Conservation (phyloP, 352 stramenopile species). For the Globisporangium orthogonon region DNA sequence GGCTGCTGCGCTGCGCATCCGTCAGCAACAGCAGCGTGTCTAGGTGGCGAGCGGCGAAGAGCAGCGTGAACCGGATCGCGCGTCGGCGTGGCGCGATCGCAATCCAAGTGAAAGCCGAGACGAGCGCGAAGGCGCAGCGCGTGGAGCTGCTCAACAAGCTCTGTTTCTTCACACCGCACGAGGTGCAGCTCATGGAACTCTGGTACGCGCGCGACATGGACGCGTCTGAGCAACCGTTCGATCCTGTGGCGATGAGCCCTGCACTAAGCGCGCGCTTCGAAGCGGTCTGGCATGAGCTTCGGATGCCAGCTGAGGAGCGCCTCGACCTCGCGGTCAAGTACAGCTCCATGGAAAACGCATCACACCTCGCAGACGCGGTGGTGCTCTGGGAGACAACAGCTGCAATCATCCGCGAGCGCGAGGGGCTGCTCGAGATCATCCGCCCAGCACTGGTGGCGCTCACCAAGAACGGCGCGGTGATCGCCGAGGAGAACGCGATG, state of each 20-base stretch:
- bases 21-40: slow-evolving; percentile 15
- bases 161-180: slow-evolving; percentile 36
- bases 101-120: slow-evolving; percentile 34
- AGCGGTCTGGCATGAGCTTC: slow-evolving; percentile 56
- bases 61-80: slow-evolving; percentile 29
- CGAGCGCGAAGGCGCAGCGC: slow-evolving; percentile 22
- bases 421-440: slow-evolving; percentile 43
- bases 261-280: slow-evolving; percentile 62
- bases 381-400: slow-evolving; percentile 50
- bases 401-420: slow-evolving; percentile 45
- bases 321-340: slow-evolving; percentile 78
- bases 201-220: slow-evolving; percentile 54
- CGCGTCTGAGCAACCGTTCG: slow-evolving; percentile 28
- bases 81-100: slow-evolving; percentile 43
- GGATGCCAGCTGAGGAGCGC: slow-evolving; percentile 47
- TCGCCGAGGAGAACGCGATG: slow-evolving; percentile 35
- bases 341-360: slow-evolving; percentile 44
- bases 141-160: slow-evolving; percentile 42
- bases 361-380: slow-evolving; percentile 51
- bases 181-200: slow-evolving; percentile 58
- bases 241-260: slow-evolving; percentile 57
- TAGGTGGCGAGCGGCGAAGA: slow-evolving; percentile 42
- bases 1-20: slow-evolving; percentile 10
- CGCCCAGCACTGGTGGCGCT: slow-evolving; percentile 16
- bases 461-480: slow-evolving; percentile 21